phyloP scores from a whole-genome alignment of 148 eudicot species.

The Amaranthus palmeri region DNA sequence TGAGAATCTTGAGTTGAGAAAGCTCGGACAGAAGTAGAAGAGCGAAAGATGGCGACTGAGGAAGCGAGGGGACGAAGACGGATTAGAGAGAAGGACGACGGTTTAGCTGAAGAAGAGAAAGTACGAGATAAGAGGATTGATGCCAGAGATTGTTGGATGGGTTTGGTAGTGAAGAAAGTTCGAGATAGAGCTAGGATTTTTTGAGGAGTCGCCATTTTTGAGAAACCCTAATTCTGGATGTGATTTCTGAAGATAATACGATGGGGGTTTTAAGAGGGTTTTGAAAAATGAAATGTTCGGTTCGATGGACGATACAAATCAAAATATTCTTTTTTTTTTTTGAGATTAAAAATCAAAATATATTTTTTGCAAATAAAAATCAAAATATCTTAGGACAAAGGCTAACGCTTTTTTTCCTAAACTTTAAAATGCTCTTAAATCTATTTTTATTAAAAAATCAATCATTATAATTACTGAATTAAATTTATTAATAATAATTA shows the following conservation, averaged over 20 bases:
- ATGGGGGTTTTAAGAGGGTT: too few relatives aligned
- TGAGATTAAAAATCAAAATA: too few relatives aligned
- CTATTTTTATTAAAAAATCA: too few relatives aligned
- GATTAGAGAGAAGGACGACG: slow-evolving; percentile 27
- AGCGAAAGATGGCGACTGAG: slow-evolving; percentile 18
- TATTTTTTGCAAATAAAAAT: too few relatives aligned
- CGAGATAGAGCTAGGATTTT: slow-evolving; percentile 27
- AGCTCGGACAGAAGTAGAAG: slow-evolving; percentile 20
- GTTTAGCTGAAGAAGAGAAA: slow-evolving; percentile 25
- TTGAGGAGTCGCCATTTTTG: slow-evolving; percentile 45
- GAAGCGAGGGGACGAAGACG: slow-evolving; percentile 17
- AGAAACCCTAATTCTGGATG: not conserved
- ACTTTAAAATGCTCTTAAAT: too few relatives aligned
- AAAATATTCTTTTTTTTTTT: too few relatives aligned
- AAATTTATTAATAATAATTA: too few relatives aligned
- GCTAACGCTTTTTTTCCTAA: too few relatives aligned
- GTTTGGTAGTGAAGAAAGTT: slow-evolving; percentile 27
- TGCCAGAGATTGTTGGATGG: slow-evolving; percentile 11
- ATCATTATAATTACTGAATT: too few relatives aligned
- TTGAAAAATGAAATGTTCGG: too few relatives aligned
- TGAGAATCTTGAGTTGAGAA: slow-evolving; percentile 33
- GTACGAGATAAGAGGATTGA: slow-evolving; percentile 39
- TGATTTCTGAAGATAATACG: not conserved
- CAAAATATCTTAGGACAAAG: too few relatives aligned
- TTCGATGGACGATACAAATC: too few relatives aligned